These are phyloP conservation scores for Cinchona pubescens DNA, from an alignment of 257 asterid species.

Conservation along the genomic window DNA sequence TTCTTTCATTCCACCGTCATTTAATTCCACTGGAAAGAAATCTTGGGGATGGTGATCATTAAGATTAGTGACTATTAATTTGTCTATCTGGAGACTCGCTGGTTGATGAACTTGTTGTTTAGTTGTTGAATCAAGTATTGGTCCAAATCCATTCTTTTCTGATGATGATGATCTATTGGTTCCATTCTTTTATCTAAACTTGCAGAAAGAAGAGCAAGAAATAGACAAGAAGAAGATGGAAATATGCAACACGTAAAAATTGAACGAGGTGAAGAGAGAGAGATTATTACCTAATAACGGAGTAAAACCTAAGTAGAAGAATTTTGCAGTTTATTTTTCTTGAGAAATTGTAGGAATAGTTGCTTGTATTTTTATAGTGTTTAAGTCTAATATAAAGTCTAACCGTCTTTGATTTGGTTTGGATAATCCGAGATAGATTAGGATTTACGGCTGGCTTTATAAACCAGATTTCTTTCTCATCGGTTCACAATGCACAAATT, in stretches of 20 bases:
- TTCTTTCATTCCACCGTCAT: neutral
- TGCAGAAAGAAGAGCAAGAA: too few relatives aligned
- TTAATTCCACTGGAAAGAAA: neutral
- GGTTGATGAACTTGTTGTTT: neutral
- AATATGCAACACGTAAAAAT: too few relatives aligned
- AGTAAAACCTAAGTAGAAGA: too few relatives aligned
- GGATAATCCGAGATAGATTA: too few relatives aligned
- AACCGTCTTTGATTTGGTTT: neutral
- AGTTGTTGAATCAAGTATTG: neutral
- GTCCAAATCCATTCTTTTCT: neutral
- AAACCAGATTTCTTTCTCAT: too few relatives aligned
- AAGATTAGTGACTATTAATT: neutral
- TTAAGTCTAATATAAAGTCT: neutral
- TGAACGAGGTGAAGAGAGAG: too few relatives aligned
- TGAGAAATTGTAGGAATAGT: neutral
- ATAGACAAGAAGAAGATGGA: neutral
- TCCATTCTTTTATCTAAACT: too few relatives aligned
- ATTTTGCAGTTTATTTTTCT: too few relatives aligned
- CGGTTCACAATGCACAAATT: too few relatives aligned
- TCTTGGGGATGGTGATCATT: neutral
- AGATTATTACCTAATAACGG: too few relatives aligned
- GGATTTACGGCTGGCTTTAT: neutral
- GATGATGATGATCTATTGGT: too few relatives aligned
- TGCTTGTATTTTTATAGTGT: too few relatives aligned
- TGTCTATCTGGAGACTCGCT: neutral